phyloP scores from a whole-genome alignment of 2,329 filamentous ascomycete genomes.

The Herpomyces periplanetae region DNA sequence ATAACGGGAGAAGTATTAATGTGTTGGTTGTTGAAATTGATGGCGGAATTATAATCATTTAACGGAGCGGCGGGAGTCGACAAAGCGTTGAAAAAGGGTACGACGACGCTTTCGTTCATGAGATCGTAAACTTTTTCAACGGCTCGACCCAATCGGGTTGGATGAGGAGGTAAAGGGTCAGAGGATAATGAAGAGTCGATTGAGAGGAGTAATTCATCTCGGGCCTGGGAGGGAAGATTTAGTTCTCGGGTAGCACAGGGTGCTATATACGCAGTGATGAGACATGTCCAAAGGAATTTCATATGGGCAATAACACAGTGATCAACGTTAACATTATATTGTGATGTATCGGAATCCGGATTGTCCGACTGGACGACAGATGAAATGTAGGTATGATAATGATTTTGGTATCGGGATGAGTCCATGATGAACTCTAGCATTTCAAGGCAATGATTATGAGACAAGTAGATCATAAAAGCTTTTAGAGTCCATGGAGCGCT shows the following conservation, averaged over 20 bases:
- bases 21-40: too few relatives aligned
- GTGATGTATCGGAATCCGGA: slow-evolving; percentile 8
- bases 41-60: too few relatives aligned
- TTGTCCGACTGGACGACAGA: slow-evolving; percentile 8
- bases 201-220: slow-evolving; percentile 42
- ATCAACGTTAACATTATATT: not conserved
- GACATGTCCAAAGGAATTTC: slow-evolving; percentile 42
- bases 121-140: slow-evolving; percentile 66
- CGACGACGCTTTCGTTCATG: slow-evolving; percentile 83
- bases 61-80: too few relatives aligned
- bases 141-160: slow-evolving; percentile 36
- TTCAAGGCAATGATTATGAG: slow-evolving; percentile 83
- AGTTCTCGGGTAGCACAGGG: slow-evolving; percentile 55
- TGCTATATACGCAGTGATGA: slow-evolving; percentile 60
- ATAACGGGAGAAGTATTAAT: too few relatives aligned
- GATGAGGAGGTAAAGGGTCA: slow-evolving; percentile 21
- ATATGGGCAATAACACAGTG: too few relatives aligned
- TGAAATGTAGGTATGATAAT: slow-evolving; percentile 18
- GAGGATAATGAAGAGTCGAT: slow-evolving; percentile 18
- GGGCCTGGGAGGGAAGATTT: slow-evolving; percentile 52
- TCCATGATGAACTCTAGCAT: slow-evolving; percentile 90
- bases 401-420: slow-evolving; percentile 38
- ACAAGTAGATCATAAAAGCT: slow-evolving; percentile 84
- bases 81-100: slow-evolving; percentile 64
- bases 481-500: slow-evolving; percentile 57